phyloP scores from a whole-genome alignment of 208 protist genomes.

The Acanthamoeba lenticulata region DNA sequence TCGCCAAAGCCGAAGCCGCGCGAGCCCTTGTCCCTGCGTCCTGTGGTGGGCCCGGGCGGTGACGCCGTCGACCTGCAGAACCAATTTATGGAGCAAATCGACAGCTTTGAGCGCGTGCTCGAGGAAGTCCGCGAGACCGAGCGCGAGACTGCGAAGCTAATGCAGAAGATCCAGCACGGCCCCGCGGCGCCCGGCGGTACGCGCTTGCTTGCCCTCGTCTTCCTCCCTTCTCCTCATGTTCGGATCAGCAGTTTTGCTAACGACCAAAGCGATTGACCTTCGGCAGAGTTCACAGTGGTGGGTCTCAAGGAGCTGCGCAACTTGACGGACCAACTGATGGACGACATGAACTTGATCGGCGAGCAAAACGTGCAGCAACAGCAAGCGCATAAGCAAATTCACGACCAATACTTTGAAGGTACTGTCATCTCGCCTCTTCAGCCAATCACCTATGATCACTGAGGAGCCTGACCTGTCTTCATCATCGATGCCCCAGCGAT shows the following conservation, averaged over 20 bases:
- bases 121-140: background rate
- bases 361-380: background rate
- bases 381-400: background rate
- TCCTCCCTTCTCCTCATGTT: background rate
- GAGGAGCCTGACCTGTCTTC: background rate
- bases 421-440: background rate
- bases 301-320: background rate
- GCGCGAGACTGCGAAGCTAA: background rate
- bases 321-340: background rate
- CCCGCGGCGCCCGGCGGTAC: background rate
- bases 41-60: background rate
- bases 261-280: background rate
- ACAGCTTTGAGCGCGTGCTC: constrained; percentile 5
- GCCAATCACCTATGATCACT: background rate
- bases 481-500: background rate
- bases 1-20: constrained; percentile 1
- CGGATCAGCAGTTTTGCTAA: background rate
- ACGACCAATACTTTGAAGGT: constrained; percentile 47
- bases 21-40: background rate
- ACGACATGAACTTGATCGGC: background rate
- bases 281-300: background rate
- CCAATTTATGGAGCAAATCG: constrained; percentile 52
- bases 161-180: background rate
- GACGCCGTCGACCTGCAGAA: background rate
- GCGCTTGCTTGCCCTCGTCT: background rate